Evolutionary conservation across 305 asterid genomes (phyloP).

Genomic region (Fraxinus sp.): DNA sequence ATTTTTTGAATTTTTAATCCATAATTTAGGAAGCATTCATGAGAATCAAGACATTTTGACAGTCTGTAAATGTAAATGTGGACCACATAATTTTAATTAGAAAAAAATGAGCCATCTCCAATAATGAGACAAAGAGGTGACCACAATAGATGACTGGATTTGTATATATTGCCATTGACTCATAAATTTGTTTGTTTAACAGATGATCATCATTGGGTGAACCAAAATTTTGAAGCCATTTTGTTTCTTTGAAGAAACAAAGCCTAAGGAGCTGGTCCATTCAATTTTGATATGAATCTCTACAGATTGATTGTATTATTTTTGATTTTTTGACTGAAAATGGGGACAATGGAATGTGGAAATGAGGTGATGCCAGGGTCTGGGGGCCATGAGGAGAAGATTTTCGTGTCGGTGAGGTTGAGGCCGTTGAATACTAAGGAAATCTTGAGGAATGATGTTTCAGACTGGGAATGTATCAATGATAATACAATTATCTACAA

Average conservation of each 20-base stretch:
- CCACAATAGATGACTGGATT: slow-evolving; percentile 34
- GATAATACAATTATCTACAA: slow-evolving; percentile 71
- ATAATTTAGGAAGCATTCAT: slow-evolving; percentile 42
- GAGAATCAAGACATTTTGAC: slow-evolving; percentile 57
- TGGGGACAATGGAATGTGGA: slow-evolving; percentile 48
- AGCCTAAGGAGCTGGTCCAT: slow-evolving; percentile 17
- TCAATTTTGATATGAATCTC: slow-evolving; percentile 20
- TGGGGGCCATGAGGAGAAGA: slow-evolving; percentile 63
- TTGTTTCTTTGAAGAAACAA: slow-evolving; percentile 26
- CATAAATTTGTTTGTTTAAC: slow-evolving; percentile 29
- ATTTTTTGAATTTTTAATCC: slow-evolving; percentile 30
- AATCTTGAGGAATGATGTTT: slow-evolving; percentile 63
- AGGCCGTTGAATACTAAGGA: slow-evolving; percentile 87
- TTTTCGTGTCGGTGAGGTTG: slow-evolving; percentile 87
- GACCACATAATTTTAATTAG: slow-evolving; percentile 42
- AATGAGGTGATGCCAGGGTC: slow-evolving; percentile 36
- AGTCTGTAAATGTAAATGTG: slow-evolving; percentile 49
- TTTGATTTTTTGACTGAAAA: slow-evolving; percentile 32
- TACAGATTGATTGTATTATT: slow-evolving; percentile 17
- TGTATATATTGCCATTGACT: slow-evolving; percentile 45
- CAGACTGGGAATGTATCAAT: slow-evolving; percentile 96
- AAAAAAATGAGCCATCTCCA: slow-evolving; percentile 31
- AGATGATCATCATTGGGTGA: slow-evolving; percentile 50
- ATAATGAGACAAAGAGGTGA: slow-evolving; percentile 50
- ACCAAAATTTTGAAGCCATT: slow-evolving; percentile 39